Evolutionary conservation across 139 green algal genomes (phyloP).

Genomic region (Protoeuglena noctilucae): DNA sequence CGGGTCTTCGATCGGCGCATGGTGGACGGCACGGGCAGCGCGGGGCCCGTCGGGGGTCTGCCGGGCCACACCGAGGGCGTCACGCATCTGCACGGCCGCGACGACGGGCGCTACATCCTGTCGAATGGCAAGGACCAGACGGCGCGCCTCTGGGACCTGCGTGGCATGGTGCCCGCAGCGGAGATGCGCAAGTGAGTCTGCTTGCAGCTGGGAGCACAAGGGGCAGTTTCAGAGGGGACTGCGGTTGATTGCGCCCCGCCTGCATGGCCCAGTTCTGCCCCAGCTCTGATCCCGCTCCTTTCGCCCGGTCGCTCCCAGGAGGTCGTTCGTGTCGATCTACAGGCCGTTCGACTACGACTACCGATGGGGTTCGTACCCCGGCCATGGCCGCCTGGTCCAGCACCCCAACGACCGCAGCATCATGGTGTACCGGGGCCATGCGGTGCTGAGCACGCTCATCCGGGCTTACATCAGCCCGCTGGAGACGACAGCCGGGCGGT

Average conservation of each 20-base stretch:
- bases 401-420: conserved; percentile 72
- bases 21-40: conserved; percentile 8
- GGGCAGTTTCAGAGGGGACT: no score
- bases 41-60: conserved; percentile 42
- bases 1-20: conserved; percentile 71
- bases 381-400: conserved; percentile 25
- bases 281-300: not conserved
- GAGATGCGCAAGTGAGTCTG: no score
- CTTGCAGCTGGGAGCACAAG: not conserved
- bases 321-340: not conserved
- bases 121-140: conserved; percentile 91
- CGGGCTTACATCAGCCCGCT: conserved; percentile 67
- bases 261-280: no score
- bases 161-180: conserved; percentile 17
- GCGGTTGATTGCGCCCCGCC: not conserved
- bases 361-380: conserved; percentile 18
- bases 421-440: conserved; percentile 72
- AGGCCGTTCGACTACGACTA: conserved; percentile 13
- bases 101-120: conserved; percentile 30
- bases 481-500: conserved; percentile 67
- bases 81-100: conserved; percentile 56
- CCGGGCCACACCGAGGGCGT: conserved; percentile 84
- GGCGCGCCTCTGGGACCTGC: conserved; percentile 83
- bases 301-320: not conserved
- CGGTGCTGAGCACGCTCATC: conserved; percentile 78